phyloP scores from a whole-genome alignment of 192 early-diverging fungal species.

The Helicostylum pulchrum region DNA sequence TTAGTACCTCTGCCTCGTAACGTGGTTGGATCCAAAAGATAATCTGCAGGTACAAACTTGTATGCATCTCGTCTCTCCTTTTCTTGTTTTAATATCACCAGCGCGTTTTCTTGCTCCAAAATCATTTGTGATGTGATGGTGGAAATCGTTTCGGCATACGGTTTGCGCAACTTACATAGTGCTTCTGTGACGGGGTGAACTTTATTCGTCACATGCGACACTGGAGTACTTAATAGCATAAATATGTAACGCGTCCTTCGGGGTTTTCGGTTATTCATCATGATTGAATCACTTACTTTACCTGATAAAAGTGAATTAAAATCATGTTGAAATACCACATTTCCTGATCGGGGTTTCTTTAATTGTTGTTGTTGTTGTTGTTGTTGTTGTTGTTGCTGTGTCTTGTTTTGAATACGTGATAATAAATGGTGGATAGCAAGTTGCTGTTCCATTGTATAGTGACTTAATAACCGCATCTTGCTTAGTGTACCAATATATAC shows the following conservation, averaged over 20 bases:
- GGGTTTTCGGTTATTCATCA: slow-evolving; percentile 6
- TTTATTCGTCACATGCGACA: not conserved
- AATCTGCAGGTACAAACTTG: slow-evolving; percentile 15
- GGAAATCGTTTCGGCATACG: slow-evolving; percentile 10
- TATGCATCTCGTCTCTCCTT: not conserved
- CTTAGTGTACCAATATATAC: slow-evolving; percentile 1
- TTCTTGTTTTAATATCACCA: not conserved
- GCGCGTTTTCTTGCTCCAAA: not conserved
- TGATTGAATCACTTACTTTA: too few relatives aligned
- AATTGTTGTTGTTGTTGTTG: slow-evolving; percentile 3
- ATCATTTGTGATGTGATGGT: slow-evolving; percentile 10
- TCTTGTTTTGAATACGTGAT: not conserved
- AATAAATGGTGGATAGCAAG: slow-evolving; percentile 1
- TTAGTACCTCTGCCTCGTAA: not conserved
- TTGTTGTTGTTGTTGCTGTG: not conserved
- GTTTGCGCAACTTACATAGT: not conserved
- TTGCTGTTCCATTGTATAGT: slow-evolving; percentile 1
- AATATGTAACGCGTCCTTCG: slow-evolving; percentile 15
- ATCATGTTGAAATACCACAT: not conserved
- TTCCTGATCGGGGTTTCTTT: too few relatives aligned
- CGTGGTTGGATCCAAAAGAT: slow-evolving; percentile 15
- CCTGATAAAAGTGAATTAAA: not conserved
- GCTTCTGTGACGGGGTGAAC: slow-evolving; percentile 17
- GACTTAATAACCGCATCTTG: not conserved
- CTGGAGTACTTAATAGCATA: slow-evolving; percentile 16